phyloP scores from a whole-genome alignment of 2,329 filamentous ascomycete species.

The Erysiphe pulchra region DNA sequence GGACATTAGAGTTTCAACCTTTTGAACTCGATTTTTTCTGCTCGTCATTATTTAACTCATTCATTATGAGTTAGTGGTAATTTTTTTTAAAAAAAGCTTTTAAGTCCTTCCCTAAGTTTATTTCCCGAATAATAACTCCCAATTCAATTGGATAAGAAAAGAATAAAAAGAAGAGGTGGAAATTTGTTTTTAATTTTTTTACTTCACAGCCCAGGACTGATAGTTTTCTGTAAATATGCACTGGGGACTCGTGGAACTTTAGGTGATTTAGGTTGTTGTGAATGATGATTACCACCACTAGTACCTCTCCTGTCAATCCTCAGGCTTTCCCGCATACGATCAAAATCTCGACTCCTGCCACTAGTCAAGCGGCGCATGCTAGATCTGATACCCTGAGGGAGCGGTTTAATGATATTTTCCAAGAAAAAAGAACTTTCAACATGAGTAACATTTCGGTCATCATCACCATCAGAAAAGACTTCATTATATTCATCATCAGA shows the following conservation, averaged over 20 bases:
- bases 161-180: too few relatives aligned
- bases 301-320: constrained; percentile 10
- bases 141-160: too few relatives aligned
- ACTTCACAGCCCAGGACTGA: constrained; percentile 3
- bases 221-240: constrained; percentile 8
- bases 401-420: constrained; percentile 34
- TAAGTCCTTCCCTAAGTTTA: too few relatives aligned
- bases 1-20: too few relatives aligned
- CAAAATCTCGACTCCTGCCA: constrained; percentile 16
- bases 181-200: too few relatives aligned
- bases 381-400: constrained; percentile 28
- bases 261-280: constrained; percentile 11
- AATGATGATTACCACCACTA: not conserved
- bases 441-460: constrained; percentile 16
- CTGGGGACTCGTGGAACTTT: constrained; percentile 13
- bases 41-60: too few relatives aligned
- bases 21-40: too few relatives aligned
- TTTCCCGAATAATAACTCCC: too few relatives aligned
- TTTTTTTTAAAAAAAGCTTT: too few relatives aligned
- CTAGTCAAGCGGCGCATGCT: constrained; percentile 38
- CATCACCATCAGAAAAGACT: constrained; percentile 55
- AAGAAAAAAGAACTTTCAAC: constrained; percentile 23
- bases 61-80: too few relatives aligned
- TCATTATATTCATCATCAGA: constrained; percentile 52
- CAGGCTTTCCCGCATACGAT: constrained; percentile 11